A percentile compares a stretch with the other conserved stretches of the same genome.
phyloP scores from a whole-genome alignment of 805 yeast genomes.

The Helenozyma rhizophorensis region DNA sequence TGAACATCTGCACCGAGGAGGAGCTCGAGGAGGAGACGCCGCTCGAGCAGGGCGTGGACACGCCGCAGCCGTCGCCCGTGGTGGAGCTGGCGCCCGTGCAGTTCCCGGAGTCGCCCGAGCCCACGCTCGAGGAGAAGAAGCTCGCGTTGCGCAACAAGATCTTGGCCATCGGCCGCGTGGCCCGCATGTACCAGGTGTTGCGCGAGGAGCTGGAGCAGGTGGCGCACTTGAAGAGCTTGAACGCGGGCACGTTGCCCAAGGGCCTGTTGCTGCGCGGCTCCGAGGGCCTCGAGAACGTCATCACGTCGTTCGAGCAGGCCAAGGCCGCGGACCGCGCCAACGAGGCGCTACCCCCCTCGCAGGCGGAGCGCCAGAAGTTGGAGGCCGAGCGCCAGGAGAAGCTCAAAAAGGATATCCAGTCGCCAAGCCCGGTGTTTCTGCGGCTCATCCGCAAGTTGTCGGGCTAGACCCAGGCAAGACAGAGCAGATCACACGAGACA shows the following conservation, averaged over 20 bases:
- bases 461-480: slow-evolving; percentile 2
- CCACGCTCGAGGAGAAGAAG: slow-evolving; percentile 30
- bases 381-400: slow-evolving; percentile 45
- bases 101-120: slow-evolving; percentile 1
- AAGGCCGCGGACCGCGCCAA: slow-evolving; percentile 72
- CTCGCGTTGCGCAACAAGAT: slow-evolving; percentile 78
- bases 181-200: slow-evolving; percentile 84
- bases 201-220: slow-evolving; percentile 87
- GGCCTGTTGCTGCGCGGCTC: slow-evolving; percentile 82
- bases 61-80: slow-evolving; percentile 22
- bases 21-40: slow-evolving; percentile 78
- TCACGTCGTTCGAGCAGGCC: slow-evolving; percentile 79
- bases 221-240: slow-evolving; percentile 65
- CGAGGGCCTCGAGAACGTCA: slow-evolving; percentile 68
- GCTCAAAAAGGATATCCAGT: slow-evolving; percentile 33
- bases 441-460: slow-evolving; percentile 36
- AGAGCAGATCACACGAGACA: no score
- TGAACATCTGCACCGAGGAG: slow-evolving; percentile 93
- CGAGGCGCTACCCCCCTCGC: slow-evolving; percentile 84
- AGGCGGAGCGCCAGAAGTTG: slow-evolving; percentile 47
- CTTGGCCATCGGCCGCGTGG: slow-evolving; percentile 92
- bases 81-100: slow-evolving; percentile 4
- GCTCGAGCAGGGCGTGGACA: slow-evolving; percentile 32
- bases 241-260: slow-evolving; percentile 78
- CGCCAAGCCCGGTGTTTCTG: slow-evolving; percentile 34